A percentile compares a stretch with the other conserved stretches of the same genome.
phyloP scores from a whole-genome alignment of 2,329 filamentous ascomycete species.

The Alternaria infectoria region DNA sequence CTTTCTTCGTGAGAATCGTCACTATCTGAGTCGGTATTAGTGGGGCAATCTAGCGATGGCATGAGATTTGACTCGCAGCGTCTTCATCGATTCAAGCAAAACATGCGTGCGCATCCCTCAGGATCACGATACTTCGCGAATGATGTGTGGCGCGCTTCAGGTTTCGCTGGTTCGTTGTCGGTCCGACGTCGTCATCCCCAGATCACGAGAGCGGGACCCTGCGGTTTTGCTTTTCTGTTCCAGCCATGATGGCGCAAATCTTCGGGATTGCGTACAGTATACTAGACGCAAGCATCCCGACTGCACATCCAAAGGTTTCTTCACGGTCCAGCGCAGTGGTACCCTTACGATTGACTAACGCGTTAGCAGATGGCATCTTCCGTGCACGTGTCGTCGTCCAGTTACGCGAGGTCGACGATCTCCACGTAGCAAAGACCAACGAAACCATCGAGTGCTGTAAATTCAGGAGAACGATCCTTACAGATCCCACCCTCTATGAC shows the following conservation, averaged over 20 bases:
- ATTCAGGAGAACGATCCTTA: background rate
- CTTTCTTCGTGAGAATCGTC: background rate
- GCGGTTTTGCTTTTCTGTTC: background rate
- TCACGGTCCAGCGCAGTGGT: background rate
- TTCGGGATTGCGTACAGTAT: background rate
- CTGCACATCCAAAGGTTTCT: background rate
- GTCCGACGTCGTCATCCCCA: background rate
- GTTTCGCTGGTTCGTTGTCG: background rate
- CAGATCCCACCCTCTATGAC: background rate
- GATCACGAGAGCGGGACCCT: background rate
- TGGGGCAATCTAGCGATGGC: background rate
- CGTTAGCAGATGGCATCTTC: background rate
- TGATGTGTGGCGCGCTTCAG: background rate
- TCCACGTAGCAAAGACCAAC: background rate
- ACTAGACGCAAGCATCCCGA: background rate
- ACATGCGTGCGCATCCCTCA: background rate
- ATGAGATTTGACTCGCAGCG: background rate
- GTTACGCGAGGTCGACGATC: background rate
- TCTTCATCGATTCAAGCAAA: background rate
- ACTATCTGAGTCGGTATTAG: background rate
- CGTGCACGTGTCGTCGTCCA: background rate
- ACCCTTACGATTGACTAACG: background rate
- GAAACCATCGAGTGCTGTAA: background rate
- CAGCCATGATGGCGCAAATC: background rate
- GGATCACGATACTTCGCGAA: background rate